phyloP scores from a whole-genome alignment of 768 basidiomycete genomes.

The Psilocybe tampanensis region DNA sequence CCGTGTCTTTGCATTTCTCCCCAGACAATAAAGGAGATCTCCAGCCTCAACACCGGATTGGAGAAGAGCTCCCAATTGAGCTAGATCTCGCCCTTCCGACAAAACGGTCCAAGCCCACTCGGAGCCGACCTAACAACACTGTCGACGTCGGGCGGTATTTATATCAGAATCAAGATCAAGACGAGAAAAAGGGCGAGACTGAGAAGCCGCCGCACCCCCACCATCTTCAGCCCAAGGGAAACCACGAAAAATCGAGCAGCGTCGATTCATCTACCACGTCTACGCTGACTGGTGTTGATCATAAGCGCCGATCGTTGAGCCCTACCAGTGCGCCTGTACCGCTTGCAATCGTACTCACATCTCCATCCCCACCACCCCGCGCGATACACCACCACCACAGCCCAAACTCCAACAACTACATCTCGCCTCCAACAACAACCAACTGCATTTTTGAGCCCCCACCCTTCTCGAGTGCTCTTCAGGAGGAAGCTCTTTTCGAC shows the following conservation, averaged over 20 bases:
- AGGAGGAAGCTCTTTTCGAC: background rate
- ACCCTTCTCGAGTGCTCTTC: conserved; percentile 1
- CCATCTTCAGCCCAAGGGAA: background rate
- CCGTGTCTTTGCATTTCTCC: conserved; percentile 9
- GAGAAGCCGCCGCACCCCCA: background rate
- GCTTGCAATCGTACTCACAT: conserved; percentile 3
- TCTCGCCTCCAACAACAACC: background rate
- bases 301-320: conserved; percentile 3
- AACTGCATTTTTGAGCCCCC: background rate
- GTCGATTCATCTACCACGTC: conserved; percentile 15
- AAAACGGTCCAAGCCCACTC: conserved; percentile 14
- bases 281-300: conserved; percentile 11
- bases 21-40: background rate
- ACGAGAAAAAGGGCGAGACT: conserved; percentile 7
- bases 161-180: conserved; percentile 9
- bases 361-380: too few species aligned
- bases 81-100: conserved; percentile 12
- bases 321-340: background rate
- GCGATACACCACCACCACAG: background rate
- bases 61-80: conserved; percentile 5
- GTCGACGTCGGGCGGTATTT: background rate
- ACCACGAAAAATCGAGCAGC: conserved; percentile 14
- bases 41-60: background rate
- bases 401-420: background rate
- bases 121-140: conserved; percentile 14